These are phyloP conservation scores for Phytophthora crassamura DNA, from an alignment of 352 stramenopile species.

Conservation along the genomic window DNA sequence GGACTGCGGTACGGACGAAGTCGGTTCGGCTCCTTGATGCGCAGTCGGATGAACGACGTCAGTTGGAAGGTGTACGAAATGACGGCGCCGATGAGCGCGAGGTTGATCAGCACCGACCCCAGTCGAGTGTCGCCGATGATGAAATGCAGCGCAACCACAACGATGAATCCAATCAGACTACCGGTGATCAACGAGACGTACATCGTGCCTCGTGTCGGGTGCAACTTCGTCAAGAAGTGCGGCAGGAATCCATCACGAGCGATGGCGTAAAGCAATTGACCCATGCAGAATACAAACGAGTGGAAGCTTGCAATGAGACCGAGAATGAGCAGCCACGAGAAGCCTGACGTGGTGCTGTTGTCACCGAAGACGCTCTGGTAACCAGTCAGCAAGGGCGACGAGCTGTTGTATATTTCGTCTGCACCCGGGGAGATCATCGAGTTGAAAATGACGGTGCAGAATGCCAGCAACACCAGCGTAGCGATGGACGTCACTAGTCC, in stretches of 20 bases:
- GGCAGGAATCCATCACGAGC: conserved; percentile 69
- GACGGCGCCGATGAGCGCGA: conserved; percentile 68
- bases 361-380: conserved; percentile 77
- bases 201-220: conserved; percentile 54
- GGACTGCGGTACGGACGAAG: conserved; percentile 57
- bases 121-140: conserved; percentile 65
- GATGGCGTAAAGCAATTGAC: conserved; percentile 68
- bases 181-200: conserved; percentile 64
- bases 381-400: conserved; percentile 59
- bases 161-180: conserved; percentile 48
- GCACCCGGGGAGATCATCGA: conserved; percentile 68
- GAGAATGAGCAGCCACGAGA: conserved; percentile 74
- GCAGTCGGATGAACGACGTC: conserved; percentile 61
- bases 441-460: conserved; percentile 72
- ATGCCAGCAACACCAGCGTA: conserved; percentile 58
- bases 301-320: conserved; percentile 73
- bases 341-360: conserved; percentile 68
- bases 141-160: conserved; percentile 62
- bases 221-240: conserved; percentile 50
- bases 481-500: conserved; percentile 65
- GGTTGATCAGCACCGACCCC: conserved; percentile 73
- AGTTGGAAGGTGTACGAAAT: conserved; percentile 73
- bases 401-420: conserved; percentile 45
- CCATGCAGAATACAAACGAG: conserved; percentile 86
- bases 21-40: conserved; percentile 56